Evolutionary conservation across 129 eudicot species (phyloP).

Genomic region (Helianthus tuberosus): DNA sequence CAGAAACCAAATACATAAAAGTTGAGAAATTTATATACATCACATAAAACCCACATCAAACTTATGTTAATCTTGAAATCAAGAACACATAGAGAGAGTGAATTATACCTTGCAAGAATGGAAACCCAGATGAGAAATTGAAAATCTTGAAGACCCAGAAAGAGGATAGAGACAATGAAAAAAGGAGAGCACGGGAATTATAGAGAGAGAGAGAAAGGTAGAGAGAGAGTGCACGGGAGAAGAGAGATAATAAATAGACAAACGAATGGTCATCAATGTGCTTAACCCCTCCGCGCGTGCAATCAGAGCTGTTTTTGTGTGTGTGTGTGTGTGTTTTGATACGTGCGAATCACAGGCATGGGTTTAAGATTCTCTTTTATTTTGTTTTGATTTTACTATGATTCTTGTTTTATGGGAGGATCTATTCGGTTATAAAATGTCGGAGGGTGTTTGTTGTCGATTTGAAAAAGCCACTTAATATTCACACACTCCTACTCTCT

Average conservation of each 20-base stretch:
- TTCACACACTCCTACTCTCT: too few species aligned
- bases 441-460: neutral
- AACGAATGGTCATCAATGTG: conserved; percentile 29
- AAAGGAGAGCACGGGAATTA: neutral
- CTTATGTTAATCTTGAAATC: neutral
- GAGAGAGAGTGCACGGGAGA: conserved; percentile 40
- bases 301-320: conserved; percentile 17
- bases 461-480: too few species aligned
- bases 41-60: neutral
- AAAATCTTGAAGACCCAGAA: conserved; percentile 14
- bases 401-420: neutral
- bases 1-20: conserved; percentile 4
- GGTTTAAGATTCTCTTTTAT: neutral
- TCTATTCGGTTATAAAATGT: conserved; percentile 1
- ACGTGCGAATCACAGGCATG: conserved; percentile 58
- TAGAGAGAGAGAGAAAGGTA: neutral
- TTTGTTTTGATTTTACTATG: conserved; percentile 2
- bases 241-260: conserved; percentile 45
- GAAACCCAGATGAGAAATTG: conserved; percentile 17
- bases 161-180: neutral
- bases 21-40: neutral
- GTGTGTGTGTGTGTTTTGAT: conserved; percentile 20
- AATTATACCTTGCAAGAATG: conserved; percentile 20
- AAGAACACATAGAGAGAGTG: neutral
- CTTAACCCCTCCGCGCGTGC: conserved; percentile 39